Evolutionary conservation across 75 land plant genomes (phyloP).

Genomic region (Cupressus sempervirens): DNA sequence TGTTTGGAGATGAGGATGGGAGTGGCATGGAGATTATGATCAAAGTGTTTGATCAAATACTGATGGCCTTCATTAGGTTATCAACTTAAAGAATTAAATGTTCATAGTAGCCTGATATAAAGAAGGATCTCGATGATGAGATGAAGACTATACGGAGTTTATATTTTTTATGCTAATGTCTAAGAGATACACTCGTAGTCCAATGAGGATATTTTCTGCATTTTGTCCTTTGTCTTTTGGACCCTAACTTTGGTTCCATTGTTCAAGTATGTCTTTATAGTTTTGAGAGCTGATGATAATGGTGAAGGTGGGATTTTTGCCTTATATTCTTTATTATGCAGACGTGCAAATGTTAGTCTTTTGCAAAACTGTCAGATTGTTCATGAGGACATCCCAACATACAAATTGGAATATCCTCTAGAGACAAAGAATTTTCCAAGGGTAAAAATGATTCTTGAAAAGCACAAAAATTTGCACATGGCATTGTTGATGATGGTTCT

Average conservation of each 20-base stretch:
- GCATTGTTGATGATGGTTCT: no score
- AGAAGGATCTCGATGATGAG: no score
- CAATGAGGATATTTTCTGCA: constrained; percentile 36
- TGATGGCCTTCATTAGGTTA: no score
- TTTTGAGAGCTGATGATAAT: constrained; percentile 41
- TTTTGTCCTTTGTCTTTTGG: constrained; percentile 35
- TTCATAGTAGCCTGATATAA: no score
- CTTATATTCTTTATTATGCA: constrained; percentile 48
- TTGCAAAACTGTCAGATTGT: constrained; percentile 51
- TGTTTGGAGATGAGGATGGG: no score
- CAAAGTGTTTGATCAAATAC: no score
- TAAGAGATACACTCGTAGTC: constrained; percentile 12
- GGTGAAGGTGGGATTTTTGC: constrained; percentile 67
- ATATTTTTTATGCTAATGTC: no score
- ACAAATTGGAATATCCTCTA: constrained; percentile 31
- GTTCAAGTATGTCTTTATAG: constrained; percentile 31
- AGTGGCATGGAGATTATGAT: no score
- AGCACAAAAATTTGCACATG: no score
- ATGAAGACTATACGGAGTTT: no score
- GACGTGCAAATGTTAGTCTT: constrained; percentile 56
- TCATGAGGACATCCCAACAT: constrained; percentile 61
- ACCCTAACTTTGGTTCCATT: no score
- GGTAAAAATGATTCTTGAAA: constrained; percentile 42
- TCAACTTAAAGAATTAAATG: no score
- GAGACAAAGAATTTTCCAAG: constrained; percentile 14